phyloP scores from a whole-genome alignment of 2,329 filamentous ascomycete genomes.

The Triangularia verruculosa region DNA sequence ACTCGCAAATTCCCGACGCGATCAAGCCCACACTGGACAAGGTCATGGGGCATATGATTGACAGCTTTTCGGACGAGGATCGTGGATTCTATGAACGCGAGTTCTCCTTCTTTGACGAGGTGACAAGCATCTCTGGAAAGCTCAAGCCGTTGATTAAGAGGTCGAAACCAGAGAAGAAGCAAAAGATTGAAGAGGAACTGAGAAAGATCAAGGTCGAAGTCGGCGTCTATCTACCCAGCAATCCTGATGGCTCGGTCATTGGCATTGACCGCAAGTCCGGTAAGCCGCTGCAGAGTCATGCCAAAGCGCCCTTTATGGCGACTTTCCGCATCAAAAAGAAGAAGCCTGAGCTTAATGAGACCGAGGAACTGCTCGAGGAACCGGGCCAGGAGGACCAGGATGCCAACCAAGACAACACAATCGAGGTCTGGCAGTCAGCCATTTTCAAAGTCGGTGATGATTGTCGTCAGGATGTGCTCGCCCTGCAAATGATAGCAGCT shows the following conservation, averaged over 20 bases:
- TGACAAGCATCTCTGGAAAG: conserved; percentile 93
- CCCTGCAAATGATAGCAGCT: conserved; percentile 94
- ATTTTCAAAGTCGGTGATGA: conserved; percentile 99
- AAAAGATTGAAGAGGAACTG: conserved; percentile 97
- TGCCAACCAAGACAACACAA: conserved; percentile 49
- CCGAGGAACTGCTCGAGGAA: conserved; percentile 51
- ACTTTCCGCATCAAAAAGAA: conserved; percentile 95
- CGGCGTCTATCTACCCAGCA: conserved; percentile 94
- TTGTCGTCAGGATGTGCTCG: conserved; percentile 93
- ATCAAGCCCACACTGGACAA: conserved; percentile 92
- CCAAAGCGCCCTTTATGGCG: conserved; percentile 98
- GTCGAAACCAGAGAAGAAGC: conserved; percentile 94
- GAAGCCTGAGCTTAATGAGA: conserved; percentile 50
- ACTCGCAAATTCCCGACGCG: conserved; percentile 81
- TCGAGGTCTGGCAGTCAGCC: conserved; percentile 98
- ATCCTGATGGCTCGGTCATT: conserved; percentile 94
- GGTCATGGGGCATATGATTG: conserved; percentile 80
- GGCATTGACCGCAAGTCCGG: conserved; percentile 98
- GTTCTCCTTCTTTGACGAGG: conserved; percentile 97
- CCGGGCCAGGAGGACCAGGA: conserved; percentile 37
- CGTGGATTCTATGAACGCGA: conserved; percentile 88
- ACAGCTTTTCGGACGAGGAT: conserved; percentile 76
- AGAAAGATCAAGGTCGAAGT: conserved; percentile 97
- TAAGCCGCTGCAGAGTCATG: conserved; percentile 95
- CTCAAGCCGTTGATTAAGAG: conserved; percentile 89